Conservation (phyloP, 805 yeast species). For the Saccharomyces jurei region DNA sequence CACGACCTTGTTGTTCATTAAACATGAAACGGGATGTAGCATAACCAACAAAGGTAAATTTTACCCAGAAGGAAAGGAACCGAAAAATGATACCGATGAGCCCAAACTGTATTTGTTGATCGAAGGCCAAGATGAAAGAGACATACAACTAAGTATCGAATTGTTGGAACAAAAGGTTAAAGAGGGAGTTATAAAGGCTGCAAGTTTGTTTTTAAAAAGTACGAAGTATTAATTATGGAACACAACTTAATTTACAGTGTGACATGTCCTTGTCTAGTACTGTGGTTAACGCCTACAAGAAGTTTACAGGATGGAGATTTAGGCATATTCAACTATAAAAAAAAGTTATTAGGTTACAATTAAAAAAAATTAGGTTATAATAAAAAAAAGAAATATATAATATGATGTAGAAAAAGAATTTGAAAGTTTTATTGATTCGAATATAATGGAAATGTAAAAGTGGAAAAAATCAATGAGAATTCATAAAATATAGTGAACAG, state of each 20-base stretch:
- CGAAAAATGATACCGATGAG: conserved; percentile 47
- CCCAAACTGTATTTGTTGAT: conserved; percentile 71
- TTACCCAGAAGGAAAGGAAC: conserved; percentile 53
- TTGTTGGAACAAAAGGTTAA: conserved; percentile 47
- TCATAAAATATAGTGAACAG: background rate
- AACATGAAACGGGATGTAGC: conserved; percentile 65
- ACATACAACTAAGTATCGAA: conserved; percentile 52
- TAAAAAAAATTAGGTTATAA: background rate
- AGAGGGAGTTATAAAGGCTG: conserved; percentile 47
- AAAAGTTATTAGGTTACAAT: background rate
- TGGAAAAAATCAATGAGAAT: background rate
- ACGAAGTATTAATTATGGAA: conserved; percentile 39
- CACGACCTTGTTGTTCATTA: conserved; percentile 52
- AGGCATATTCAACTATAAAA: background rate
- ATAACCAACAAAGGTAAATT: conserved; percentile 77
- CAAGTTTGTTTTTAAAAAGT: conserved; percentile 36
- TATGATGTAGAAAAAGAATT: background rate
- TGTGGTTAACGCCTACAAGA: background rate
- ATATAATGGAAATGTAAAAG: background rate
- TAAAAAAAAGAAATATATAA: background rate
- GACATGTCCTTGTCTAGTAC: conserved; percentile 20
- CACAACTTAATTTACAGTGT: background rate
- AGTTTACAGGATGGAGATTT: background rate
- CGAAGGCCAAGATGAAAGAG: conserved; percentile 59
- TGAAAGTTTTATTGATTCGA: background rate